Base-by-base conservation (phyloP, 805 yeast species). In the Yarrowia keelungensis region DNA sequence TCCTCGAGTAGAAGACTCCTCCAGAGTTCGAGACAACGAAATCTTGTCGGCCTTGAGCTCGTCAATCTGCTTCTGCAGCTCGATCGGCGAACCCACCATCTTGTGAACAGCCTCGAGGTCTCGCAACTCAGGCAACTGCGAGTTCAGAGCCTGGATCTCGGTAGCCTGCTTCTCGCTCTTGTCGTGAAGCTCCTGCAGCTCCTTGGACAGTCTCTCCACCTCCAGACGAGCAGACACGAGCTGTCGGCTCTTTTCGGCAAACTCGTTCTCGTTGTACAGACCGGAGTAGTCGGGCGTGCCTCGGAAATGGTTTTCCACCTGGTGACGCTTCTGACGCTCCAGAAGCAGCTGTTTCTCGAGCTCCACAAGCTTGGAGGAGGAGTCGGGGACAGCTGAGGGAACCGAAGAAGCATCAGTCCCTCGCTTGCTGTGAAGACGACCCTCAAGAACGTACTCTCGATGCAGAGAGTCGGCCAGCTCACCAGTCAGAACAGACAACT, bases 401-500 rank as follows among this genome's bases (percentile, higher is more conserved):
- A 5, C 14, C 4, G 65, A 26, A 2, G 51, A 9, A 15, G n/a
- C n/a, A 3, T 43, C 54, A 9, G 19, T 26, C 10, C 49, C 65
- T 36, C 47, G 58, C 67, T 22, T 70, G 70, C 16, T 68, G 50
- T 41, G 58, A 11, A 36, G 45, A 42, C 45, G 69, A 12, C 62
- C 54, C 53, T 15, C 53, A n/a, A 53, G 72, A 9, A 72, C 73
- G 39, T 75, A 74, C 70, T 79, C 81, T 9, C 81, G 77, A 22
- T 80, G 77, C 16, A 76, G 71, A 5, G 79, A 71, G 69, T 79
- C 81, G 12, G 79, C 79, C 32, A 79, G 75, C 69, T 79, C 81
- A 32, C 75, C 71, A 2, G 79, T 74, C 16, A 79, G 75, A n/a
- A 76, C 71, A 15, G 78, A 71, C 22, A 79, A 71, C 53, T 79